These are phyloP conservation scores for Verticillium isaacii DNA, from an alignment of 2,329 filamentous ascomycete species.

Conservation along the genomic window DNA sequence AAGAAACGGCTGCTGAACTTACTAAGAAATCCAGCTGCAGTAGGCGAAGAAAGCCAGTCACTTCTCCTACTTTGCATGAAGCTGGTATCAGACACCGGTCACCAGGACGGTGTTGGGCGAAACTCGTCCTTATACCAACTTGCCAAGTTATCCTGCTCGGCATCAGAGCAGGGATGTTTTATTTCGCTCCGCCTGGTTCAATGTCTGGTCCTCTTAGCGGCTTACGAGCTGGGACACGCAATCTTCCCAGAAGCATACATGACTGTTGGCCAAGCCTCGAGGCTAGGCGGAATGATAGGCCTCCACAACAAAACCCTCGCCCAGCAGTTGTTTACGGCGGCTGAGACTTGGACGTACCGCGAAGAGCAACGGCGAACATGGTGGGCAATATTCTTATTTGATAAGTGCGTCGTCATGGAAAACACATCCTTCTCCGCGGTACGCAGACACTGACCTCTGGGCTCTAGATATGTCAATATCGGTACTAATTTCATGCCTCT, in stretches of 20 bases:
- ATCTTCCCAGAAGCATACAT: constrained; percentile 16
- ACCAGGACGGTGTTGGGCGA: constrained; percentile 1
- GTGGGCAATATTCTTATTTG: constrained; percentile 16
- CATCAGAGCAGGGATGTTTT: constrained; percentile 7
- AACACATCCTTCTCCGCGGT: not conserved
- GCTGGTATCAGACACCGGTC: constrained; percentile 3
- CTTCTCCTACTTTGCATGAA: constrained; percentile 15
- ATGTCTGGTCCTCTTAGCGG: constrained; percentile 8
- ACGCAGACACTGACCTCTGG: not conserved
- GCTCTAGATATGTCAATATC: constrained; percentile 8
- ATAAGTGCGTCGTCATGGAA: constrained; percentile 8
- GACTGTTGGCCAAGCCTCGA: constrained; percentile 12
- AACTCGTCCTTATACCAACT: constrained; percentile 7
- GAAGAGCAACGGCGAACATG: constrained; percentile 15
- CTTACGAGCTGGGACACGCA: constrained; percentile 11
- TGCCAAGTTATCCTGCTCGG: constrained; percentile 7
- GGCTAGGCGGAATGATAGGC: constrained; percentile 12
- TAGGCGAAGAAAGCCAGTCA: constrained; percentile 1
- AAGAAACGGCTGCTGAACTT: constrained; percentile 11
- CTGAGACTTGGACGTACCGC: constrained; percentile 12
- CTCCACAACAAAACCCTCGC: constrained; percentile 5
- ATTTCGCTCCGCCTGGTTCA: constrained; percentile 13
- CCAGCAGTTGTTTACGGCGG: constrained; percentile 9
- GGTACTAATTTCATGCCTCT: constrained; percentile 5
- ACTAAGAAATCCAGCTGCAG: not conserved